Evolutionary conservation across 495 filamentous ascomycete genomes (phyloP).

Genomic region (Neurospora hispaniola): DNA sequence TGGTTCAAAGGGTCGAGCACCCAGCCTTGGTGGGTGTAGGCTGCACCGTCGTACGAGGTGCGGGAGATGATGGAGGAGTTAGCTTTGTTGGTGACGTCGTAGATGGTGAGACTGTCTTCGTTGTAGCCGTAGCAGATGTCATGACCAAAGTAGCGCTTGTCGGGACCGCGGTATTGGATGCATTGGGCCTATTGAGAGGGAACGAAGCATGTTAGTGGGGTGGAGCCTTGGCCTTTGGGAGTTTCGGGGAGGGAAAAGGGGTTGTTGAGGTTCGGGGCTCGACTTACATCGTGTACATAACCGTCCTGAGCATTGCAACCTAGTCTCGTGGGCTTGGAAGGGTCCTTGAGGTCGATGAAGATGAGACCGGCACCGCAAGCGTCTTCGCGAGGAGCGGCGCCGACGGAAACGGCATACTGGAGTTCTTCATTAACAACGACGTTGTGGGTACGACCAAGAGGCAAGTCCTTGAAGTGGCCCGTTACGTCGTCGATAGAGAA

Average conservation of each 20-base stretch:
- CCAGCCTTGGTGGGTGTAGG: conserved; percentile 55
- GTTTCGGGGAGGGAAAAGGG: background rate
- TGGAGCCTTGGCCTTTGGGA: background rate
- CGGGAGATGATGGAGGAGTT: conserved; percentile 40
- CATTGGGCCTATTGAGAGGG: conserved; percentile 34
- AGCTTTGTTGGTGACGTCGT: conserved; percentile 48
- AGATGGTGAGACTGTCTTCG: conserved; percentile 38
- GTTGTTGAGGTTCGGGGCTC: background rate
- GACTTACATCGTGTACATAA: conserved; percentile 42
- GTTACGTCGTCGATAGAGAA: conserved; percentile 27
- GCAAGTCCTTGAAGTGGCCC: conserved; percentile 30
- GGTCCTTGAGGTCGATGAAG: conserved; percentile 43
- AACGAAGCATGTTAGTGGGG: background rate
- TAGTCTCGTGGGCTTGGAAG: conserved; percentile 37
- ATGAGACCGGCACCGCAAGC: conserved; percentile 41
- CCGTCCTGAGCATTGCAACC: conserved; percentile 45
- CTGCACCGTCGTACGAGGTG: conserved; percentile 44
- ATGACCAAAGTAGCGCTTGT: conserved; percentile 38
- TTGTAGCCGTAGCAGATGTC: conserved; percentile 55
- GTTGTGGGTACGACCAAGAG: conserved; percentile 40
- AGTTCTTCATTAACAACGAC: conserved; percentile 42
- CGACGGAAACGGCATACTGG: conserved; percentile 42
- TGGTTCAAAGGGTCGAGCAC: conserved; percentile 40
- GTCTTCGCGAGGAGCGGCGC: conserved; percentile 34
- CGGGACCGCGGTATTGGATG: conserved; percentile 46